These are phyloP conservation scores for Nakazawaea peltata DNA, from an alignment of 805 yeast species.

Conservation along the genomic window DNA sequence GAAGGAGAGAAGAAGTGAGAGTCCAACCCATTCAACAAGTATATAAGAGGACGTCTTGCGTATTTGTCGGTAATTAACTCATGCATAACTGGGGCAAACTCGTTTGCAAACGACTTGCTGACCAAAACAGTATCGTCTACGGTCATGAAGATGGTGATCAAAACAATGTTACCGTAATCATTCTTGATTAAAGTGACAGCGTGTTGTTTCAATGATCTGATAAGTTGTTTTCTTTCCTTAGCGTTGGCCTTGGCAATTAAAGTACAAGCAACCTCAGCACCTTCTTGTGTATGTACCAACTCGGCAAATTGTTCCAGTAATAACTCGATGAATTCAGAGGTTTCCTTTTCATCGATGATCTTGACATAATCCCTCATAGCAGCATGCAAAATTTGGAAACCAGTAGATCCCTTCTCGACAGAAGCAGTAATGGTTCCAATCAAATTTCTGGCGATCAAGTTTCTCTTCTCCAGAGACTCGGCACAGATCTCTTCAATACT, in stretches of 20 bases:
- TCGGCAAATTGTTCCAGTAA: slow-evolving; percentile 87
- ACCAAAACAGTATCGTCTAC: slow-evolving; percentile 91
- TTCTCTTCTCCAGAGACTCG: slow-evolving; percentile 72
- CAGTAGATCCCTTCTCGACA: slow-evolving; percentile 92
- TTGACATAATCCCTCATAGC: slow-evolving; percentile 86
- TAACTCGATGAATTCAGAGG: slow-evolving; percentile 74
- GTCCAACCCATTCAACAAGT: slow-evolving; percentile 69
- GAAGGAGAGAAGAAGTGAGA: slow-evolving; percentile 76
- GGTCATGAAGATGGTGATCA: slow-evolving; percentile 70
- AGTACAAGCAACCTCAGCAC: slow-evolving; percentile 82
- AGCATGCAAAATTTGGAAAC: slow-evolving; percentile 92
- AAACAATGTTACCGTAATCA: slow-evolving; percentile 79
- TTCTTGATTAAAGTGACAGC: slow-evolving; percentile 70
- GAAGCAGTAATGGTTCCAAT: slow-evolving; percentile 81
- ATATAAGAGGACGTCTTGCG: slow-evolving; percentile 84
- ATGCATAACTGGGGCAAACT: slow-evolving; percentile 42
- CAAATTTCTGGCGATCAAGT: slow-evolving; percentile 65
- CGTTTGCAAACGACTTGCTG: slow-evolving; percentile 61
- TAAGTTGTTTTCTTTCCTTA: slow-evolving; percentile 78
- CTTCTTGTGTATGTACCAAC: slow-evolving; percentile 91
- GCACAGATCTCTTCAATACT: slow-evolving; percentile 56
- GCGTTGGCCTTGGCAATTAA: slow-evolving; percentile 79
- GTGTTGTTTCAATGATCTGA: slow-evolving; percentile 69
- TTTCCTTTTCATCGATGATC: slow-evolving; percentile 62
- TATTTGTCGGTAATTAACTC: slow-evolving; percentile 61